Evolutionary conservation across 305 asterid genomes (phyloP).

Genomic region (Stenogyne calaminthoides): DNA sequence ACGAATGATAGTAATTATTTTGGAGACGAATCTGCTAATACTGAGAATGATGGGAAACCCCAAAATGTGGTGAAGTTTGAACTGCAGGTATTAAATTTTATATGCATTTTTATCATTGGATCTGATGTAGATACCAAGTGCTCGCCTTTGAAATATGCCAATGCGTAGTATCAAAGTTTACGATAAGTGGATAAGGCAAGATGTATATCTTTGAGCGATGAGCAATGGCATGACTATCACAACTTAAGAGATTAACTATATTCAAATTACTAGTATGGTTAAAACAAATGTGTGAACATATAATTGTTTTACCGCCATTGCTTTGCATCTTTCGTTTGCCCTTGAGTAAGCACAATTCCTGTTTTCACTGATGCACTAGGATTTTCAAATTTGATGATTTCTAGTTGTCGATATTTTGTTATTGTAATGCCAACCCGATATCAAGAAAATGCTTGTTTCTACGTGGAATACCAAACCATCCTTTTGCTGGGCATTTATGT

Average conservation of each 20-base stretch:
- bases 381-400: background rate
- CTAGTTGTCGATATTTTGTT: background rate
- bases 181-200: background rate
- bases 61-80: slow-evolving; percentile 82
- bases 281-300: background rate
- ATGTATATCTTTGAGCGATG: background rate
- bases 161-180: background rate
- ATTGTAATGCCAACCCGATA: background rate
- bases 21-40: slow-evolving; percentile 63
- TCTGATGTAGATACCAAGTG: no score
- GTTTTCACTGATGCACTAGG: background rate
- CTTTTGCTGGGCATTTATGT: background rate
- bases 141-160: background rate
- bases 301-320: background rate
- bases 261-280: background rate
- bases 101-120: background rate
- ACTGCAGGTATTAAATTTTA: slow-evolving; percentile 65
- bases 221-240: background rate
- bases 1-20: slow-evolving; percentile 51
- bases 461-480: background rate
- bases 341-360: background rate
- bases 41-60: slow-evolving; percentile 52
- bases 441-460: background rate
- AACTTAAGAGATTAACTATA: background rate
- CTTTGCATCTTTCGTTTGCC: background rate